Evolutionary conservation across 2,329 filamentous ascomycete species (phyloP).

Genomic region (Davidsoniella virescens): DNA sequence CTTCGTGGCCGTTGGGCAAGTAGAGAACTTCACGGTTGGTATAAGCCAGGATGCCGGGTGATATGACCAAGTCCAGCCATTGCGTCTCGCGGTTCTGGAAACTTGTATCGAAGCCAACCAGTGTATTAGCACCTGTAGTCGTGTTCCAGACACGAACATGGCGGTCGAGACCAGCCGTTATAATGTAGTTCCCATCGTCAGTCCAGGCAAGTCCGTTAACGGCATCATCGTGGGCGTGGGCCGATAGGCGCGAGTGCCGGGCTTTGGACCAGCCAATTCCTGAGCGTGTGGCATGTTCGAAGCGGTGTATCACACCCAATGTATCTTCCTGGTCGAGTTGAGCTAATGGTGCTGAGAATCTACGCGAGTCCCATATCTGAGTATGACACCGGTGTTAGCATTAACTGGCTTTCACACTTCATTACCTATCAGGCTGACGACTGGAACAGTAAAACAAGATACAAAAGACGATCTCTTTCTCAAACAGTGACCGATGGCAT

Average conservation of each 20-base stretch:
- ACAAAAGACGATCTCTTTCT: no score
- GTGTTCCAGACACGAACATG: slow-evolving; percentile 79
- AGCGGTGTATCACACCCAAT: slow-evolving; percentile 41
- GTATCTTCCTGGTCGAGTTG: slow-evolving; percentile 74
- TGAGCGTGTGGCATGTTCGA: slow-evolving; percentile 20
- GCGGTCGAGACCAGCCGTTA: slow-evolving; percentile 71
- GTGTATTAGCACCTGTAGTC: slow-evolving; percentile 64
- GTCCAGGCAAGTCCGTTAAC: slow-evolving; percentile 82
- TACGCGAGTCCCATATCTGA: slow-evolving; percentile 74
- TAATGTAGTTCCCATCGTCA: slow-evolving; percentile 56
- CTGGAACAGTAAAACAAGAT: no score
- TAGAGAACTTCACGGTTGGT: slow-evolving; percentile 51
- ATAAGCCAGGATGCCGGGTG: slow-evolving; percentile 41
- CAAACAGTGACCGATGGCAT: no score
- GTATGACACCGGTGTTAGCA: neutral
- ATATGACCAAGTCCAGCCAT: slow-evolving; percentile 43
- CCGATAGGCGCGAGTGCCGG: slow-evolving; percentile 30
- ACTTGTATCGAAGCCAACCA: slow-evolving; percentile 72
- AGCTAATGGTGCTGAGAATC: slow-evolving; percentile 59
- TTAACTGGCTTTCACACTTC: no score
- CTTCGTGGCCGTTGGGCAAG: slow-evolving; percentile 68
- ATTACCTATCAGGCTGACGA: neutral
- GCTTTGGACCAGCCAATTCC: slow-evolving; percentile 19
- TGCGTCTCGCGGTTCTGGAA: slow-evolving; percentile 57
- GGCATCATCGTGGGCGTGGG: slow-evolving; percentile 59